Evolutionary conservation across 805 yeast genomes (phyloP), one percentile per base, ranked within the genome.

Genomic region (Jamesozyma spencerorum): DNA sequence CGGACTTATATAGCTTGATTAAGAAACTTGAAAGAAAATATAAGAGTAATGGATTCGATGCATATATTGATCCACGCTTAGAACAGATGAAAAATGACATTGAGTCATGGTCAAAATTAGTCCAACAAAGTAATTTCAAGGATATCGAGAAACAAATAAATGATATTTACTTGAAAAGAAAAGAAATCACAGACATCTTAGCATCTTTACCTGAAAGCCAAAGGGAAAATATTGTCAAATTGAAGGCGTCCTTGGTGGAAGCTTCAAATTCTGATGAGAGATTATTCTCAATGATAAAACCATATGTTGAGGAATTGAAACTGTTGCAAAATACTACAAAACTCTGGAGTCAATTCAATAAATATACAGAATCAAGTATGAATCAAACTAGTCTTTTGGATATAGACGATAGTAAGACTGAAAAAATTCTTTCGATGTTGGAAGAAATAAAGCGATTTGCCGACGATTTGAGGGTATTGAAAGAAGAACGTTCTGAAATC

Each of bases 1-100:
- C 86, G 48, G 80, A 81, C 42, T 66, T 90, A 41, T 95, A 96
- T 2, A 69, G 69, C 34, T 72, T 84, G 2, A 60, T 85, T 28
- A 70, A 65, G 13, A 77, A 73, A 18, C 56, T 85, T 32, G 76
- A 74, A 46, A 49, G 44, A 30, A 50, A 45, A 43, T 55, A 50
- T 33, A 46, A 49, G 20, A 64, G 64, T 41, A 56, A 65, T n/a
- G 49, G 62, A 6, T 51, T 46, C 4, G 46, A 47, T 1, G 42
- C 50, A 11, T 39, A 39, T 12, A 43, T 41, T 32, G 48, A 51
- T 37, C 45, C 57, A 11, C 53, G 54, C 38, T 15, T 48, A 37
- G 41, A 57, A 18, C 49, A 51, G 18, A 54, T 61, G 48, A 63
- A 54, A 43, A 62, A 57, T 31, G 64, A 55, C 37, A 36, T 55